Percentiles rank a stretch among this genome's conserved stretches.
These are phyloP conservation scores for Nigrospora osmanthi DNA, from an alignment of 2,329 filamentous ascomycete species.

Conservation along the genomic window DNA sequence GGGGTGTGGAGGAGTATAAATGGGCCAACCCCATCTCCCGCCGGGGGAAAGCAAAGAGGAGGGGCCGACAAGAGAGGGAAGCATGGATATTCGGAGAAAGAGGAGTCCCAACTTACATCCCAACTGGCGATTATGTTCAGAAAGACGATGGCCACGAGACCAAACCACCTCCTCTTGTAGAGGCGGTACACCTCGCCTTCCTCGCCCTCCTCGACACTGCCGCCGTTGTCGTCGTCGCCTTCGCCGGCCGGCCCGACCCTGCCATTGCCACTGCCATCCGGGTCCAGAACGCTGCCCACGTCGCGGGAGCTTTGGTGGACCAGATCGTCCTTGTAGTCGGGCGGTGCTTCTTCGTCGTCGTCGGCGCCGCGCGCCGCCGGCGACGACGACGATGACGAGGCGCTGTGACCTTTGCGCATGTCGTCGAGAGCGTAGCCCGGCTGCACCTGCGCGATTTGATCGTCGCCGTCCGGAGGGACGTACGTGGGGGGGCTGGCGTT, in stretches of 20 bases:
- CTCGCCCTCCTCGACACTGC: conserved; percentile 8
- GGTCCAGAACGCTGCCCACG: conserved; percentile 4
- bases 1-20: too few species aligned
- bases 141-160: conserved; percentile 72
- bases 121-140: conserved; percentile 91
- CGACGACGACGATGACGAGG: too few species aligned
- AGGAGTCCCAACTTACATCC: conserved; percentile 61
- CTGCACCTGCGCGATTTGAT: too few species aligned
- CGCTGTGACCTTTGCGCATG: too few species aligned
- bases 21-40: neutral
- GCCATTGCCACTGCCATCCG: neutral
- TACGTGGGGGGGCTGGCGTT: too few species aligned
- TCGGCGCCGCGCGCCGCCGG: neutral
- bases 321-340: conserved; percentile 2
- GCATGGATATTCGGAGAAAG: neutral
- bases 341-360: neutral
- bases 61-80: neutral
- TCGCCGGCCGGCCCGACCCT: conserved; percentile 5
- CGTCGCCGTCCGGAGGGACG: too few species aligned
- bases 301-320: conserved; percentile 1
- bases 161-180: conserved; percentile 87
- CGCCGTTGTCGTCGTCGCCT: conserved; percentile 3
- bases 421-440: too few species aligned
- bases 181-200: conserved; percentile 17
- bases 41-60: neutral